phyloP scores from a whole-genome alignment of 2,329 filamentous ascomycete species.

The Biscogniauxia sp. region DNA sequence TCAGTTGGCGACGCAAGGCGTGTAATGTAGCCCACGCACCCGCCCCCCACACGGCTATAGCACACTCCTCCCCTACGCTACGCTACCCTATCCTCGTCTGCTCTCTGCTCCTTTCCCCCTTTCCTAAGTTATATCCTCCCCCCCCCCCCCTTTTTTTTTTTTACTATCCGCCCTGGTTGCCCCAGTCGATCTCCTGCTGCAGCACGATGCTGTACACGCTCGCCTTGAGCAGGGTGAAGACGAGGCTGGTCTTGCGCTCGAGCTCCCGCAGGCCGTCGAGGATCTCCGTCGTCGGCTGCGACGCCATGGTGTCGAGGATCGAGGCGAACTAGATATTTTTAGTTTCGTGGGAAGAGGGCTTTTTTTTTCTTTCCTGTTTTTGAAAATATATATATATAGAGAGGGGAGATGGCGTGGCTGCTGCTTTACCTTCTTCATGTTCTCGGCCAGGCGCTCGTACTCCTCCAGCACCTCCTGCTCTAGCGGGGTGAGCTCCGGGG shows the following conservation, averaged over 20 bases:
- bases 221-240: conserved; percentile 94
- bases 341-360: background rate
- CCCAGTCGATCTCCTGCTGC: conserved; percentile 91
- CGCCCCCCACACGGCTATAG: no score
- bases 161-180: conserved; percentile 41
- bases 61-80: no score
- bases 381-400: background rate
- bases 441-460: conserved; percentile 81
- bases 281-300: conserved; percentile 74
- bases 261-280: conserved; percentile 82
- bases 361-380: background rate
- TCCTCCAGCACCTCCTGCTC: conserved; percentile 96
- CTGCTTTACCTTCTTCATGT: conserved; percentile 76
- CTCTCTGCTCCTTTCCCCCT: background rate
- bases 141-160: background rate
- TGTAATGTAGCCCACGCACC: no score
- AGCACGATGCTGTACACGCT: conserved; percentile 98
- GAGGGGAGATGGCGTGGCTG: background rate
- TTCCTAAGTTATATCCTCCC: conserved; percentile 19
- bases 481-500: conserved; percentile 67
- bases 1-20: no score
- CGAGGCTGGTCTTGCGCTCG: conserved; percentile 90
- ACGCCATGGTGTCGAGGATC: conserved; percentile 61
- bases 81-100: no score
- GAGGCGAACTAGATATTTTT: conserved; percentile 59